Evolutionary conservation across 169 alveolate species (phyloP).

Genomic region (Eimeria acervulina): DNA sequence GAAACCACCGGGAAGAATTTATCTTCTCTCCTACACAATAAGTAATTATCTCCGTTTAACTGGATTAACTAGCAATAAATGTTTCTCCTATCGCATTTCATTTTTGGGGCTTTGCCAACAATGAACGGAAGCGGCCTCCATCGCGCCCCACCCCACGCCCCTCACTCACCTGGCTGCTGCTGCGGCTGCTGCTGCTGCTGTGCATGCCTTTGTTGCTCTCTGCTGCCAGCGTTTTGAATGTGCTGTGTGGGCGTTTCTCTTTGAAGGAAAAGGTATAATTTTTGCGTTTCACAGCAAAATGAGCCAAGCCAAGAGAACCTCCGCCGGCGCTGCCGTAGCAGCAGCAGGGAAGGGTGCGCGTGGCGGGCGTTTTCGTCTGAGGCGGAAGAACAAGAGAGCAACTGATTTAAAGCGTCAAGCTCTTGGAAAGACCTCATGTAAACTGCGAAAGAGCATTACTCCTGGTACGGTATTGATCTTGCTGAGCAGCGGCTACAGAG

Average conservation of each 20-base stretch:
- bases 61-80: not conserved
- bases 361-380: conserved; percentile 29
- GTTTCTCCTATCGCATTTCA: not conserved
- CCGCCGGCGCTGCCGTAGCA: conserved; percentile 15
- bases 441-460: conserved; percentile 82
- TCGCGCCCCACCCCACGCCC: conserved; percentile 66
- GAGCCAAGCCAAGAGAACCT: conserved; percentile 42
- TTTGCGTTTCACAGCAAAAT: conserved; percentile 28
- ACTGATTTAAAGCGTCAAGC: conserved; percentile 54
- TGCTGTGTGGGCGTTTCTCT: conserved; percentile 44
- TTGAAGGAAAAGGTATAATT: not conserved
- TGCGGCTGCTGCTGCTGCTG: not conserved
- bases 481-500: conserved; percentile 98
- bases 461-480: conserved; percentile 95
- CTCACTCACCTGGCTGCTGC: not conserved
- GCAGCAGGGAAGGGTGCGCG: conserved; percentile 48
- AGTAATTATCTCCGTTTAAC: too few species aligned
- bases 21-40: too few species aligned
- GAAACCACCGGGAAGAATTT: not conserved
- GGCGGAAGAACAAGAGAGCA: conserved; percentile 25
- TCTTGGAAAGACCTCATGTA: conserved; percentile 43
- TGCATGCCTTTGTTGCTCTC: conserved; percentile 29
- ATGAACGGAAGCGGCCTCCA: not conserved
- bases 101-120: not conserved
- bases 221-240: not conserved